These are phyloP conservation scores for Mayamaea pseudoterrestris DNA, from an alignment of 108 stramenopile genomes.

Conservation along the genomic window DNA sequence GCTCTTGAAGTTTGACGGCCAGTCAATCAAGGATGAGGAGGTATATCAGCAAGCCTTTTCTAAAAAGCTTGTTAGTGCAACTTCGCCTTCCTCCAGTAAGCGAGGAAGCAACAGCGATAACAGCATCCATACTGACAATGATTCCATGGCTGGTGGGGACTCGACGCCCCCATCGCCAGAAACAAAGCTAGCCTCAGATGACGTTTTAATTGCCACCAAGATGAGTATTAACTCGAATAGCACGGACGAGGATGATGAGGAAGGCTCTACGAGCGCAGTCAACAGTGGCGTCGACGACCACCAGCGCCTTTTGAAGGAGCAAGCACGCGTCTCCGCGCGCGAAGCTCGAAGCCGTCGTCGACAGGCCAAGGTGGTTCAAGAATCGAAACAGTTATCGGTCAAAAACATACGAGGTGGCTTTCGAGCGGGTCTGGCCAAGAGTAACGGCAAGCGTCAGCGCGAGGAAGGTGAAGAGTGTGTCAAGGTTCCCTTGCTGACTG, in stretches of 20 bases:
- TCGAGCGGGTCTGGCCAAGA: too few relatives aligned
- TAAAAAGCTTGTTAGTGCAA: neutral
- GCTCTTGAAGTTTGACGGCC: constrained; percentile 28
- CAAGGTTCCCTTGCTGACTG: constrained; percentile 43
- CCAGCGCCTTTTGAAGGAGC: too few relatives aligned
- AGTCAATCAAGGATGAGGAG: constrained; percentile 36
- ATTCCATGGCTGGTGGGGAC: too few relatives aligned
- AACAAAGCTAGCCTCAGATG: too few relatives aligned
- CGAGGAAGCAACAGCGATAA: neutral
- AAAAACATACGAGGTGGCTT: too few relatives aligned
- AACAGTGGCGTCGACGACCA: too few relatives aligned
- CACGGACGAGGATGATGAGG: too few relatives aligned
- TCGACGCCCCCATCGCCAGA: too few relatives aligned
- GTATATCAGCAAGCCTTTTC: constrained; percentile 31
- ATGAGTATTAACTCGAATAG: too few relatives aligned
- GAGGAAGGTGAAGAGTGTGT: neutral
- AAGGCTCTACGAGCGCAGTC: too few relatives aligned
- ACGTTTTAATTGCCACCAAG: too few relatives aligned
- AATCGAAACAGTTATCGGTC: neutral
- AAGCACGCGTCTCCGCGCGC: constrained; percentile 22
- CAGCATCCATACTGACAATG: too few relatives aligned
- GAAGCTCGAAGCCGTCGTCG: constrained; percentile 29
- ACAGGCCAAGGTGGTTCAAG: constrained; percentile 30
- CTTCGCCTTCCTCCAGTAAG: neutral
- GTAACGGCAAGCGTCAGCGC: neutral